phyloP scores from a whole-genome alignment of 768 basidiomycete species.

The Gloeostereum incarnatum region DNA sequence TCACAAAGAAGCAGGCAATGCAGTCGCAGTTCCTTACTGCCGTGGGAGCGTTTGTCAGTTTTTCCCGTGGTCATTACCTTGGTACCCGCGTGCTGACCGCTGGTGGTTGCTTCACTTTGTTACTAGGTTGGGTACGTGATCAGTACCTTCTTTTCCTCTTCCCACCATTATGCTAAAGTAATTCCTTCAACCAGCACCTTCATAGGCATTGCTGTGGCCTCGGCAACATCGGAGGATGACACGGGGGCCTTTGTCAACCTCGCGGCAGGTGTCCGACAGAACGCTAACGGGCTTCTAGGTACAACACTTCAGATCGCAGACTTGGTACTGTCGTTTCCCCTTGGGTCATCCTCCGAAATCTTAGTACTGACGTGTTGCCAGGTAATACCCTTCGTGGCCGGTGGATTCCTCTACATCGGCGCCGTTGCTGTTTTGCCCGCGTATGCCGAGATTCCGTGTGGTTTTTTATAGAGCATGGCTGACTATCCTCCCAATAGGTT shows the following conservation, averaged over 20 bases:
- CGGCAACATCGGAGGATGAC: slow-evolving; percentile 28
- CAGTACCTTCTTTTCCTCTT: background rate
- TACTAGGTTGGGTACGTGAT: slow-evolving; percentile 22
- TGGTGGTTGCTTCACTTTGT: slow-evolving; percentile 11
- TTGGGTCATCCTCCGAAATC: slow-evolving; percentile 2
- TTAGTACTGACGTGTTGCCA: slow-evolving; percentile 18
- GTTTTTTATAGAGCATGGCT: background rate
- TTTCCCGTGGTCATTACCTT: slow-evolving; percentile 16
- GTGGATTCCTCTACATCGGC: slow-evolving; percentile 90
- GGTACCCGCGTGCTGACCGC: slow-evolving; percentile 7
- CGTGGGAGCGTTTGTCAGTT: slow-evolving; percentile 81
- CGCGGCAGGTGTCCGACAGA: slow-evolving; percentile 68
- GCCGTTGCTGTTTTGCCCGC: slow-evolving; percentile 88
- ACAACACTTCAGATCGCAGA: slow-evolving; percentile 75
- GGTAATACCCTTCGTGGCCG: slow-evolving; percentile 87
- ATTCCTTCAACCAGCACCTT: slow-evolving; percentile 51
- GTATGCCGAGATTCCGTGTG: slow-evolving; percentile 27
- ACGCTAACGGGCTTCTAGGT: slow-evolving; percentile 70
- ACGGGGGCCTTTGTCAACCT: slow-evolving; percentile 43
- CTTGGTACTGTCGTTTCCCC: slow-evolving; percentile 45
- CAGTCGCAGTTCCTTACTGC: slow-evolving; percentile 89
- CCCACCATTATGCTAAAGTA: slow-evolving; percentile 3
- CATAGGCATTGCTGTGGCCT: slow-evolving; percentile 77
- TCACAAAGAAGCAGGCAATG: slow-evolving; percentile 89
- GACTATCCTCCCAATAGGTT: slow-evolving; percentile 36